Conservation (phyloP, 2,329 filamentous ascomycete genomes). For the Venturiaceae sp. region DNA sequence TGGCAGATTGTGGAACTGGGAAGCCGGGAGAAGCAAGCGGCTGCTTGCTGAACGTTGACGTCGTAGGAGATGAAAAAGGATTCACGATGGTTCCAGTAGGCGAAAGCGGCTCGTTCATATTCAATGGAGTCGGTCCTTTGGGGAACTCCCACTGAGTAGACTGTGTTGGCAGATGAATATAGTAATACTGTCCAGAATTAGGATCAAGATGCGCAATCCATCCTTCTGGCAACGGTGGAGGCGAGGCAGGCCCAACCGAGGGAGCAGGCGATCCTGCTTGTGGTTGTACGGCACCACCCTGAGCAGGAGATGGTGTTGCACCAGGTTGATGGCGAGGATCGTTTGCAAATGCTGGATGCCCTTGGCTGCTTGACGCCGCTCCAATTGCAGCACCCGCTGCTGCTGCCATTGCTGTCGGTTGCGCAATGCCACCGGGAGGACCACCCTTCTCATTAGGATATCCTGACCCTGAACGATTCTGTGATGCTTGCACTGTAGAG, state of each 20-base stretch:
- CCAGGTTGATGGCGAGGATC: constrained; percentile 47
- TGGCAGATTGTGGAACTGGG: constrained; percentile 64
- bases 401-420: constrained; percentile 12
- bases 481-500: constrained; percentile 52
- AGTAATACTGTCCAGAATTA: constrained; percentile 96
- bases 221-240: constrained; percentile 87
- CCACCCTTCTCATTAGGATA: constrained; percentile 70
- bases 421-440: constrained; percentile 18
- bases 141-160: constrained; percentile 99
- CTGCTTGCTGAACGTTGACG: constrained; percentile 43
- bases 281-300: constrained; percentile 12
- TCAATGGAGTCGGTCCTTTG: constrained; percentile 84
- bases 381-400: constrained; percentile 18
- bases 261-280: constrained; percentile 16
- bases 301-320: constrained; percentile 21
- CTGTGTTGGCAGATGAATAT: constrained; percentile 91
- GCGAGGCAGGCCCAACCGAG: constrained; percentile 63
- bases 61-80: constrained; percentile 32
- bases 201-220: constrained; percentile 97
- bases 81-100: constrained; percentile 53
- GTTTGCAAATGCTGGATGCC: constrained; percentile 87
- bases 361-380: constrained; percentile 35
- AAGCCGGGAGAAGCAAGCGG: constrained; percentile 73
- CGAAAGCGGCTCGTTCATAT: constrained; percentile 76
- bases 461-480: constrained; percentile 28